phyloP scores from a whole-genome alignment of 306 rosid species.

The Morella rubra region DNA sequence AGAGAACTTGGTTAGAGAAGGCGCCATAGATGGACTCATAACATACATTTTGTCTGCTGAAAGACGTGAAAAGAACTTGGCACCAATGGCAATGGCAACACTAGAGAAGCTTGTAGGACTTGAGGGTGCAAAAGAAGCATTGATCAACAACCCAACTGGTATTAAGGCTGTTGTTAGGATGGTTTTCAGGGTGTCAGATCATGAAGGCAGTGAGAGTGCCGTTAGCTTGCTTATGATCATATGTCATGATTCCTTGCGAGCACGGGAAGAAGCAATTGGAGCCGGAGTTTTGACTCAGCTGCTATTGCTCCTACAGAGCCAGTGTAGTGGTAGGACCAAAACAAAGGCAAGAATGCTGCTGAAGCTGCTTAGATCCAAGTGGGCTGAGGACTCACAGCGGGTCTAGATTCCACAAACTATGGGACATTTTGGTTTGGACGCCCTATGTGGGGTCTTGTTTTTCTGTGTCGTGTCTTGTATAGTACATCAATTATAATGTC shows the following conservation, averaged over 20 bases:
- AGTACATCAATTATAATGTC: not conserved
- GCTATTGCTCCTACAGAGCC: slow-evolving; percentile 76
- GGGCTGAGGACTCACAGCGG: slow-evolving; percentile 46
- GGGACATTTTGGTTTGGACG: no score
- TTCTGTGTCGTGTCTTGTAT: slow-evolving; percentile 1
- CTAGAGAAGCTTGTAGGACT: slow-evolving; percentile 57
- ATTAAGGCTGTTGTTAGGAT: slow-evolving; percentile 51
- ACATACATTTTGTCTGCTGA: slow-evolving; percentile 47
- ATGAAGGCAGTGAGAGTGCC: slow-evolving; percentile 70
- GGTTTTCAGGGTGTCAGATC: slow-evolving; percentile 69
- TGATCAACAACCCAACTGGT: slow-evolving; percentile 45
- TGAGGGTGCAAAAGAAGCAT: slow-evolving; percentile 51
- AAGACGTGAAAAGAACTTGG: slow-evolving; percentile 37
- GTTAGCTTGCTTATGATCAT: slow-evolving; percentile 49
- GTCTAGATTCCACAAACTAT: slow-evolving; percentile 18
- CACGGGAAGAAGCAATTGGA: slow-evolving; percentile 65
- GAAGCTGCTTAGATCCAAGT: slow-evolving; percentile 68
- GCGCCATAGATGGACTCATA: slow-evolving; percentile 53
- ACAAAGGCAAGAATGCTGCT: slow-evolving; percentile 74
- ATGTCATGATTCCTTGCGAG: slow-evolving; percentile 47
- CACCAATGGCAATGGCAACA: slow-evolving; percentile 43
- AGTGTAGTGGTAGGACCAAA: slow-evolving; percentile 57
- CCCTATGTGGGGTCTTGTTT: slow-evolving; percentile 5
- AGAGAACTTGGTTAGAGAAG: slow-evolving; percentile 49
- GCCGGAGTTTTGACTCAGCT: slow-evolving; percentile 63